phyloP scores from a whole-genome alignment of 305 asterid species.

The Fraxinus platypoda region DNA sequence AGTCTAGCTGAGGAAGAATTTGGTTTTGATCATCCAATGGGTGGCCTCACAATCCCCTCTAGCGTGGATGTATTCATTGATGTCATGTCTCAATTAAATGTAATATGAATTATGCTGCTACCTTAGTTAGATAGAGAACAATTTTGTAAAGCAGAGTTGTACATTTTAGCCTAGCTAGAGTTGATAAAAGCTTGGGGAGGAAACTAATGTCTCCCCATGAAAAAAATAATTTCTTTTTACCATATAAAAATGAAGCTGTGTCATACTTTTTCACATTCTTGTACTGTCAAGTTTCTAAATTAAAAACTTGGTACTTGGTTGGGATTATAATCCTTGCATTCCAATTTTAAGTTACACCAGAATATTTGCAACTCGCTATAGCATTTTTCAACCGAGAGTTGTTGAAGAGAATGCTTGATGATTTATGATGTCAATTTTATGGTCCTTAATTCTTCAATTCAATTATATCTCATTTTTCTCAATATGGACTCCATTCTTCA shows the following conservation, averaged over 20 bases:
- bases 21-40: constrained; percentile 40
- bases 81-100: background rate
- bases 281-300: background rate
- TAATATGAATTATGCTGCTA: background rate
- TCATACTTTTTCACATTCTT: background rate
- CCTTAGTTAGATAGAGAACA: background rate
- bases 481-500: background rate
- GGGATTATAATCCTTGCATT: background rate
- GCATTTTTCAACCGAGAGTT: background rate
- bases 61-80: constrained; percentile 27
- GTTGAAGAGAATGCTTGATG: background rate
- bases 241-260: background rate
- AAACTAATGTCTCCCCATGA: background rate
- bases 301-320: background rate
- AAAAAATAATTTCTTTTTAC: background rate
- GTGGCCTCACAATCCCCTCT: constrained; percentile 54
- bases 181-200: background rate
- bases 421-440: background rate
- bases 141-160: constrained; percentile 8
- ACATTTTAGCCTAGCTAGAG: background rate
- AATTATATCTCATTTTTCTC: background rate
- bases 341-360: background rate
- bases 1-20: constrained; percentile 14
- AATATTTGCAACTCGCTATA: background rate
- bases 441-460: background rate